Percentiles rank a stretch among this genome's conserved stretches.
Evolutionary conservation across 371 early-diverging fungal species (phyloP).

Genomic region (Smittium culicis): DNA sequence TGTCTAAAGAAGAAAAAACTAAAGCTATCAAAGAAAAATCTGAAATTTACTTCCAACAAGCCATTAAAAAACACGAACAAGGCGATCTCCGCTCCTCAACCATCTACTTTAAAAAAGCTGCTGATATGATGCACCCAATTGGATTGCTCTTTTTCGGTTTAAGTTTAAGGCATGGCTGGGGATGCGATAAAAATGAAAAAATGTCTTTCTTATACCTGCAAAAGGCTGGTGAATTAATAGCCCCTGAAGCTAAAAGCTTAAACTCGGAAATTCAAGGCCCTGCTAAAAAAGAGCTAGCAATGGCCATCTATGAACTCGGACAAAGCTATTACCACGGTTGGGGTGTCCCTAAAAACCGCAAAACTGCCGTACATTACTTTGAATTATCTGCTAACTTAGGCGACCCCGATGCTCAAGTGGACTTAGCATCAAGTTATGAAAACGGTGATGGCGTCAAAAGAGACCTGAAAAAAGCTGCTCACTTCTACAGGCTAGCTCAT

Average conservation of each 20-base stretch:
- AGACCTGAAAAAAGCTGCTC: conserved; percentile 63
- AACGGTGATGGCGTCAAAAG: conserved; percentile 73
- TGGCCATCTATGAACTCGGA: conserved; percentile 79
- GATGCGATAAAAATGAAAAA: conserved; percentile 49
- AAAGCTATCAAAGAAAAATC: background rate
- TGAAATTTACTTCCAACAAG: conserved; percentile 10
- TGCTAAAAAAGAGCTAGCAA: conserved; percentile 46
- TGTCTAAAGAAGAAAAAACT: background rate
- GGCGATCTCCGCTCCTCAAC: conserved; percentile 70
- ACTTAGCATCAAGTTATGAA: conserved; percentile 59
- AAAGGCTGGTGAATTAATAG: conserved; percentile 59
- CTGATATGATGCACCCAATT: conserved; percentile 50
- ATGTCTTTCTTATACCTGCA: conserved; percentile 57
- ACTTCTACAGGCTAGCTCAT: conserved; percentile 72
- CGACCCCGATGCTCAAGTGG: conserved; percentile 80
- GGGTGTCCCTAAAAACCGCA: conserved; percentile 69
- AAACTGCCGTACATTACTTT: conserved; percentile 71
- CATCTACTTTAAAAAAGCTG: conserved; percentile 62
- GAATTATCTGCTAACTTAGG: conserved; percentile 77
- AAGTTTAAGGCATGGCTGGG: conserved; percentile 84
- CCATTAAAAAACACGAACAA: conserved; percentile 41
- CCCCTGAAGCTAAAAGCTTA: conserved; percentile 34
- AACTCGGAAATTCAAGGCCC: conserved; percentile 25
- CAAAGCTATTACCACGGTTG: conserved; percentile 80
- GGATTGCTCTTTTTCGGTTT: conserved; percentile 81